phyloP scores from a whole-genome alignment of 129 eudicot species.

The Erigeron canadensis region DNA sequence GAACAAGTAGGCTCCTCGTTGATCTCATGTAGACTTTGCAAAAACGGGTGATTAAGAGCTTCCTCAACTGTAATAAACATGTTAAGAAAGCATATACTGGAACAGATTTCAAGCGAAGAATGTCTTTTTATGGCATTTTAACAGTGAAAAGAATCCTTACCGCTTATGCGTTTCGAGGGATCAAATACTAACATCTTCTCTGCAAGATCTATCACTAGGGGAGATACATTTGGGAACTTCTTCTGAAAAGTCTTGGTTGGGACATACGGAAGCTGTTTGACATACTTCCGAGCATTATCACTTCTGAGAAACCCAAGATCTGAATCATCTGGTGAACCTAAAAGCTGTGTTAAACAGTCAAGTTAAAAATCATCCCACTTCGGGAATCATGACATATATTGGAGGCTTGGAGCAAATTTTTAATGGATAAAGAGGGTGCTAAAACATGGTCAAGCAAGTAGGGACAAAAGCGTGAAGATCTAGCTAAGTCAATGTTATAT shows the following conservation, averaged over 20 bases:
- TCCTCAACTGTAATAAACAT: conserved; percentile 58
- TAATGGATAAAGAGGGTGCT: not conserved
- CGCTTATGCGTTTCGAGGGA: conserved; percentile 89
- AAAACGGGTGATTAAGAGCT: conserved; percentile 79
- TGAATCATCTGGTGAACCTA: conserved; percentile 82
- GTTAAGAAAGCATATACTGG: conserved; percentile 5
- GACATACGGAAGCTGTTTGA: conserved; percentile 70
- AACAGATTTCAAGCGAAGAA: conserved; percentile 15
- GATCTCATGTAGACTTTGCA: conserved; percentile 82
- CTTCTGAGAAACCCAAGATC: conserved; percentile 82
- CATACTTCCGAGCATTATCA: conserved; percentile 75
- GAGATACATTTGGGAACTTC: conserved; percentile 70
- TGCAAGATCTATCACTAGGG: conserved; percentile 80
- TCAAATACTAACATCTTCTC: conserved; percentile 86
- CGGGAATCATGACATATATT: not conserved
- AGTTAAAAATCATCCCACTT: not conserved
- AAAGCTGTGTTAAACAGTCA: conserved; percentile 41
- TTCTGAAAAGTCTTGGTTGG: conserved; percentile 59
- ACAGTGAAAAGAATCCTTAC: conserved; percentile 33
- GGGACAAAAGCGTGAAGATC: not conserved
- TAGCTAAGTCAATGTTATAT: not conserved
- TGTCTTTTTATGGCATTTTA: not conserved
- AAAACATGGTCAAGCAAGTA: not conserved
- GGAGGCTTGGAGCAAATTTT: not conserved
- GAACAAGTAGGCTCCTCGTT: conserved; percentile 91